phyloP scores from a whole-genome alignment of 2,329 filamentous ascomycete species.

The Hypoxylon sp. region DNA sequence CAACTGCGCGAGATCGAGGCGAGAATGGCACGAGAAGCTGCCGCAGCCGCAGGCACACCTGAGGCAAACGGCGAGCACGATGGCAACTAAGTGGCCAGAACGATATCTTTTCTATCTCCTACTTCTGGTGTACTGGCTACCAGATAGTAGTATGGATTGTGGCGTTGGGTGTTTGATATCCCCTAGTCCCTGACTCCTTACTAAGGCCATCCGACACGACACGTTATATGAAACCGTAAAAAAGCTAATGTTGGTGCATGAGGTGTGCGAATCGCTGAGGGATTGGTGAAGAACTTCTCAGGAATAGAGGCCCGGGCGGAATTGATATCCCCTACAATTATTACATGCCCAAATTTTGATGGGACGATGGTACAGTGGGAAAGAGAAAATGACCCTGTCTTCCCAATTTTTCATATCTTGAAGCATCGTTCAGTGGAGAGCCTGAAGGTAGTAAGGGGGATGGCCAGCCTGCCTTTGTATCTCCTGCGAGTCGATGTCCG shows the following conservation, averaged over 20 bases:
- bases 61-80: constrained; percentile 72
- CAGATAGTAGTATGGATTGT: constrained; percentile 49
- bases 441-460: constrained; percentile 43
- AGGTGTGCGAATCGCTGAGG: constrained; percentile 48
- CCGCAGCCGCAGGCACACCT: constrained; percentile 57
- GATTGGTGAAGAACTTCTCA: constrained; percentile 52
- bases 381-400: constrained; percentile 33
- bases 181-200: constrained; percentile 45
- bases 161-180: constrained; percentile 55
- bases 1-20: constrained; percentile 99
- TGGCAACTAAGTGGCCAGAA: constrained; percentile 60
- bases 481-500: constrained; percentile 52
- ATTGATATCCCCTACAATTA: constrained; percentile 50
- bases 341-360: constrained; percentile 48
- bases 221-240: constrained; percentile 50
- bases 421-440: constrained; percentile 38
- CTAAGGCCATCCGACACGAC: constrained; percentile 42
- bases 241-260: constrained; percentile 50
- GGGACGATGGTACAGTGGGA: constrained; percentile 38
- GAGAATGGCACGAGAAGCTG: constrained; percentile 89
- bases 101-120: constrained; percentile 49
- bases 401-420: constrained; percentile 46
- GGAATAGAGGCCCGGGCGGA: constrained; percentile 51
- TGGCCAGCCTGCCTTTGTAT: constrained; percentile 46
- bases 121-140: constrained; percentile 48